Percentiles rank a stretch among this genome's conserved stretches.
phyloP scores from a whole-genome alignment of 371 early-diverging fungal genomes.

The Mortierella sp. region DNA sequence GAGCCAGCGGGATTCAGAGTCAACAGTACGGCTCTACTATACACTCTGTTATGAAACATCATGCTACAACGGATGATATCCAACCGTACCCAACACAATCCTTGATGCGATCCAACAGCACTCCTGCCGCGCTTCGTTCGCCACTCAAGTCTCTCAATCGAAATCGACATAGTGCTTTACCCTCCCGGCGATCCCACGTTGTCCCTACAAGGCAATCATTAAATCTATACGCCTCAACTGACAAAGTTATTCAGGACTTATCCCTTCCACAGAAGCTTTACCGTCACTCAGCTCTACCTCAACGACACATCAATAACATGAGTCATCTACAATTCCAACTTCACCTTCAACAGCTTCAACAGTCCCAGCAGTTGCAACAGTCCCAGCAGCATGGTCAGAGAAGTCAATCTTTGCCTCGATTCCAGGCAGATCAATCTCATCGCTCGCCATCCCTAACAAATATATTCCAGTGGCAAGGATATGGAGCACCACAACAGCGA shows the following conservation, averaged over 20 bases:
- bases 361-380: constrained; percentile 31
- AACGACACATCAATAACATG: constrained; percentile 33
- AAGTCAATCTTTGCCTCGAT: constrained; percentile 25
- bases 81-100: constrained; percentile 34
- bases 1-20: constrained; percentile 5
- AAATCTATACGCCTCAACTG: constrained; percentile 48
- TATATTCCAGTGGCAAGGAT: constrained; percentile 17
- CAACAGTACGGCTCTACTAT: constrained; percentile 17
- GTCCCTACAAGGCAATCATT: constrained; percentile 32
- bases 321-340: constrained; percentile 51
- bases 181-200: constrained; percentile 36
- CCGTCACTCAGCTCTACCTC: constrained; percentile 39
- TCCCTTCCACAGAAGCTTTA: constrained; percentile 50
- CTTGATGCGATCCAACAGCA: constrained; percentile 50
- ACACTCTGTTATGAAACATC: constrained; percentile 8
- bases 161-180: constrained; percentile 37
- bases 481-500: constrained; percentile 14
- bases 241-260: constrained; percentile 50
- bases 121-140: constrained; percentile 46
- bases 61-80: constrained; percentile 35
- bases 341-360: constrained; percentile 34
- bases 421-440: constrained; percentile 26
- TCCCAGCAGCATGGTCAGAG: constrained; percentile 32
- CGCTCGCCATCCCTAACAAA: constrained; percentile 14
- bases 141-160: constrained; percentile 33